Conservation (phyloP, 306 rosid genomes). For the Oemleria cerasiformis region DNA sequence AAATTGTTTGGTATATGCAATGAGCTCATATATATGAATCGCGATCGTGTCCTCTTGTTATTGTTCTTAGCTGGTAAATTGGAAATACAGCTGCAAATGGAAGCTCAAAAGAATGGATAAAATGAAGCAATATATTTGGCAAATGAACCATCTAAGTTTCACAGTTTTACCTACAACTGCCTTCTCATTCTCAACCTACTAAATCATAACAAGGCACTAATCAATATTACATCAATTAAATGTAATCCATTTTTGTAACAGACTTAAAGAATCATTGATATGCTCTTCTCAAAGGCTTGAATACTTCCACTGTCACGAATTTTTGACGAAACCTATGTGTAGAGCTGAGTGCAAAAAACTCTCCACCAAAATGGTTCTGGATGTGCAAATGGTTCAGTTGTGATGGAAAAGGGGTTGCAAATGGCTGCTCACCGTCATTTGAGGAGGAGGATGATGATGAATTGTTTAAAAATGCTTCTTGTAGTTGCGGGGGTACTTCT, state of each 20-base stretch:
- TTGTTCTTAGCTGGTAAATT: not conserved
- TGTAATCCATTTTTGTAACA: conserved; percentile 2
- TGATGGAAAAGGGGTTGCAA: conserved; percentile 36
- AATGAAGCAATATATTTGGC: conserved; percentile 2
- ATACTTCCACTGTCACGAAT: conserved; percentile 46
- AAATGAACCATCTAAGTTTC: not conserved
- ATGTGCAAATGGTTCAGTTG: conserved; percentile 74
- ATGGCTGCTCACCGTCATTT: conserved; percentile 19
- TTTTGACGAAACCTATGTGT: conserved; percentile 56
- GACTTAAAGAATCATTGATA: conserved; percentile 4
- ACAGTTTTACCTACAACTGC: conserved; percentile 8
- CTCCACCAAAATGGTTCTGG: conserved; percentile 40
- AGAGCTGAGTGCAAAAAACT: conserved; percentile 57
- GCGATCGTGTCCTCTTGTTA: not conserved
- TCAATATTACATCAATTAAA: conserved; percentile 11
- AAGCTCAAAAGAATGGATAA: not conserved
- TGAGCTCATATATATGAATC: conserved; percentile 9
- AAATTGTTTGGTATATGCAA: not conserved
- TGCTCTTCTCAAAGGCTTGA: conserved; percentile 48
- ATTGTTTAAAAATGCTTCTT: conserved; percentile 32
- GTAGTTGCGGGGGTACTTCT: conserved; percentile 68
- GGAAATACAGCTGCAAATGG: not conserved
- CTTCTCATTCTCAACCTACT: not conserved
- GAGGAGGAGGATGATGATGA: conserved; percentile 30
- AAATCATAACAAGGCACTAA: conserved; percentile 13